A percentile compares a stretch with the other conserved stretches of the same genome.
Evolutionary conservation across 768 basidiomycete species (phyloP).

Genomic region (Candolleomyces aberdarensis): DNA sequence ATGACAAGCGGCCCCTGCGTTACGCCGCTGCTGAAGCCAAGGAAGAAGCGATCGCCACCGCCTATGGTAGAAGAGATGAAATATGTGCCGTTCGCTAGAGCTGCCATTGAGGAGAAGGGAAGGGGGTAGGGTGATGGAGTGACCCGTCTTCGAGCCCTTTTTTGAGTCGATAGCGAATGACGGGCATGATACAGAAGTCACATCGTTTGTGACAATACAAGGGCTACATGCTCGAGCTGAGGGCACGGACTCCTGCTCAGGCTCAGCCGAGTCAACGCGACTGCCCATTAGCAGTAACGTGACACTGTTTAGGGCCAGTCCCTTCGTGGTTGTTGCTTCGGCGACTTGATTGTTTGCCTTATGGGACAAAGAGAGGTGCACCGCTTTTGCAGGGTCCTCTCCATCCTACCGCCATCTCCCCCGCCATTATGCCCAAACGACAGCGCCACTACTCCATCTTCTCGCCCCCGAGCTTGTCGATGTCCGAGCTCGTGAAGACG

Average conservation of each 20-base stretch:
- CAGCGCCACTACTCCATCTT: conserved; percentile 59
- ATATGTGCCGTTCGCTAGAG: background rate
- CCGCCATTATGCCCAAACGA: conserved; percentile 37
- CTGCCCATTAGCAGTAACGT: background rate
- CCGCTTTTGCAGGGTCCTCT: background rate
- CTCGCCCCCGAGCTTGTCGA: conserved; percentile 61
- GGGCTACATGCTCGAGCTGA: too few species aligned
- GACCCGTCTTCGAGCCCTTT: background rate
- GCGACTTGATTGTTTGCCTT: conserved; percentile 2
- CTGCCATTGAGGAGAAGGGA: too few species aligned
- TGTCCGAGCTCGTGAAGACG: conserved; percentile 78
- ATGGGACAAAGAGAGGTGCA: conserved; percentile 1
- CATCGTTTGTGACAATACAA: too few species aligned
- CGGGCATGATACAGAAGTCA: too few species aligned
- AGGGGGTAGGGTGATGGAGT: background rate
- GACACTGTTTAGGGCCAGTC: conserved; percentile 1
- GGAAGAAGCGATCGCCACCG: background rate
- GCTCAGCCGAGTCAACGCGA: too few species aligned
- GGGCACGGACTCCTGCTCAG: too few species aligned
- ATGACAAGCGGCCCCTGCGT: background rate
- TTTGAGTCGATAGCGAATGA: too few species aligned
- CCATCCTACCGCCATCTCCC: conserved; percentile 8
- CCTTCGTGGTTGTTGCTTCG: conserved; percentile 2
- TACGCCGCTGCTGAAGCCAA: background rate
- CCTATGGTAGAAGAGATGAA: background rate